These are phyloP conservation scores for Lagenidium sp. DNA, from an alignment of 352 stramenopile genomes.

Conservation along the genomic window DNA sequence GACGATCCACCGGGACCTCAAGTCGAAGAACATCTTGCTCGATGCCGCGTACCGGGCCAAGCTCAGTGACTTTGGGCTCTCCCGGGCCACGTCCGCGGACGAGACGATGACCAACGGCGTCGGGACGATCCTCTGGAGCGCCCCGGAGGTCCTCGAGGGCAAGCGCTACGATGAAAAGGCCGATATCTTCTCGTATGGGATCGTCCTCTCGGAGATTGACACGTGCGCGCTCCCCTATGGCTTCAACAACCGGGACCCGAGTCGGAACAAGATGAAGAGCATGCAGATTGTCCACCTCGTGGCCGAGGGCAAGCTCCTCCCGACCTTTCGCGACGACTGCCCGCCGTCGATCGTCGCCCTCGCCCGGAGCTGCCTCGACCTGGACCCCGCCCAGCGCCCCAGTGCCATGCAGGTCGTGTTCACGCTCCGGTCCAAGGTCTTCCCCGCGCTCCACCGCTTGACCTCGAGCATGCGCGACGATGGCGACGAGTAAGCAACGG, in stretches of 20 bases:
- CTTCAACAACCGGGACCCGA: constrained; percentile 42
- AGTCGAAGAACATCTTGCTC: constrained; percentile 68
- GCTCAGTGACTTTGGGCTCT: constrained; percentile 67
- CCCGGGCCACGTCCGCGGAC: constrained; percentile 48
- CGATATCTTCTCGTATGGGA: constrained; percentile 69
- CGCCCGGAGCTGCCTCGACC: constrained; percentile 45
- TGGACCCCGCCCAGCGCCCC: constrained; percentile 48
- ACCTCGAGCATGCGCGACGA: too few species aligned
- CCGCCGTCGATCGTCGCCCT: constrained; percentile 39
- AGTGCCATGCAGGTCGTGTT: constrained; percentile 66
- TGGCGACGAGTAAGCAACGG: neutral
- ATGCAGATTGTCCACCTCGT: constrained; percentile 83
- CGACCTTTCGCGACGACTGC: constrained; percentile 61
- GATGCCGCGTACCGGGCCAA: constrained; percentile 53
- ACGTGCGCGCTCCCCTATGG: constrained; percentile 65
- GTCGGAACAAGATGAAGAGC: constrained; percentile 59
- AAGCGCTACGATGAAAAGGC: constrained; percentile 73
- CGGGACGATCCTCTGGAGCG: constrained; percentile 66
- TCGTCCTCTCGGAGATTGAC: constrained; percentile 70
- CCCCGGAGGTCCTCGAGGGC: constrained; percentile 56
- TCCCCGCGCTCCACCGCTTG: too few species aligned
- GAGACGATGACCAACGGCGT: constrained; percentile 77
- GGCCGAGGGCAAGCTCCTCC: constrained; percentile 62
- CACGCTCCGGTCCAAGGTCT: constrained; percentile 41
- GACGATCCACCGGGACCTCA: constrained; percentile 65